Percentiles rank a stretch among this genome's conserved stretches.
These are phyloP conservation scores for Zalaria obscura DNA, from an alignment of 2,329 filamentous ascomycete species.

Conservation along the genomic window DNA sequence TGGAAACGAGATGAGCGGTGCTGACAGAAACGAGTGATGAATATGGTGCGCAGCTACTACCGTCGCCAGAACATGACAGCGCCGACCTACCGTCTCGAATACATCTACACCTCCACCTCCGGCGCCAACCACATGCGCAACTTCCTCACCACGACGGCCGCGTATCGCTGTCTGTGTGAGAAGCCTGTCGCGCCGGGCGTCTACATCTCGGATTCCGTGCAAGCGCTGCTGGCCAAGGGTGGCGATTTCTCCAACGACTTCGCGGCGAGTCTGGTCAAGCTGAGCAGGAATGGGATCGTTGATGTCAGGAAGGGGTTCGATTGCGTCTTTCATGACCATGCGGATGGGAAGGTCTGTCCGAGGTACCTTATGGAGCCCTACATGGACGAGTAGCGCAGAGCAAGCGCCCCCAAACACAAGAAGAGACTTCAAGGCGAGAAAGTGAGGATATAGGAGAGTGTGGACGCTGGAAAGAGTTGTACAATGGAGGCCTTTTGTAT, in stretches of 20 bases:
- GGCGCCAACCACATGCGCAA: constrained; percentile 15
- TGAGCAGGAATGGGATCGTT: constrained; percentile 12
- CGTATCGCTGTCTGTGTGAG: constrained; percentile 15
- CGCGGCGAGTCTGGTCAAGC: constrained; percentile 12
- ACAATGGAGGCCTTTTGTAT: neutral
- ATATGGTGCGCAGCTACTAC: constrained; percentile 19
- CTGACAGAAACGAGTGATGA: constrained; percentile 12
- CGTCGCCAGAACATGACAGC: constrained; percentile 16
- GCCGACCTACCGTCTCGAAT: constrained; percentile 20
- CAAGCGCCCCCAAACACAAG: too few species aligned
- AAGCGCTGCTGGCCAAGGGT: constrained; percentile 11
- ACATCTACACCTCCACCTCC: constrained; percentile 17
- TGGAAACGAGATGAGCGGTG: neutral
- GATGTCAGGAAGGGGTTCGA: constrained; percentile 16
- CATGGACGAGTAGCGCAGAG: neutral
- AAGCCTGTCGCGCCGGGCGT: constrained; percentile 5
- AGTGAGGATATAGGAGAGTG: too few species aligned
- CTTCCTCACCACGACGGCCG: constrained; percentile 19
- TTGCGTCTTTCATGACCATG: constrained; percentile 17
- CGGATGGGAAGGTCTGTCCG: constrained; percentile 7
- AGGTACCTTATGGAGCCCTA: constrained; percentile 6
- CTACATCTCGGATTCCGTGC: constrained; percentile 13
- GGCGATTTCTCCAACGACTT: constrained; percentile 16
- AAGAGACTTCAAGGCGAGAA: too few species aligned
- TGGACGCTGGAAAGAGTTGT: neutral